Base-by-base conservation (phyloP, 2,329 filamentous ascomycete species). In the Podosphaera xanthii region DNA sequence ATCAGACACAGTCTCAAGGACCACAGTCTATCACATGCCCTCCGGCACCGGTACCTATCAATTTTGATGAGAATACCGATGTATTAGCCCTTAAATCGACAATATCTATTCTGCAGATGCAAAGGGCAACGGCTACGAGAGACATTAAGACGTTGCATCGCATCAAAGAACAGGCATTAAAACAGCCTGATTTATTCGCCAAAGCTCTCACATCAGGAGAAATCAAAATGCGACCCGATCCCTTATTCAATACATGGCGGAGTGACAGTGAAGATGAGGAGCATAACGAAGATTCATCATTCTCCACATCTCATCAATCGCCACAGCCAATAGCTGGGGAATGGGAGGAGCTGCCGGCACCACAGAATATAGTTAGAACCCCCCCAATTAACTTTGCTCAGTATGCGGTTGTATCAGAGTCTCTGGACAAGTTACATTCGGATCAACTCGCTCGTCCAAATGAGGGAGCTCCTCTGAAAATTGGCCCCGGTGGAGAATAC, bases 331-430 rank as follows among this genome's bases (percentile, higher is more conserved):
- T 49, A 33, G 35, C 52, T 64, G 59, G 67, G 31, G 65, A 63
- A 2, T 89, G 89, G 73, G 74, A 79, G 2, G 73, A 72, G 22
- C 78, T 96, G 12, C 90, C 90, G 0, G 78, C 77, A 12, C 81
- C 86, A 5, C 91, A 96, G 70, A 86, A 86, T 64, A 75, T 97
- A 0, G 83, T 94, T 34, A 82, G 90, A 48, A 88, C 84, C 72
- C 91, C 91, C 7, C 85, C 87, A 7, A 83, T 97, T 67, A 95
- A 96, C 73, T 97, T 91, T 91, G 81, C 83, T 10, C 90, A 95
- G 68, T 97, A 97, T 70, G 87, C 87, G 65, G 77, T 96, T n/a
- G 82, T 92, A 2, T 90, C 88, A 56, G 84, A 87, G 61, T 81
- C 87, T 1, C 75, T 96, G 42, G 88, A 96, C 70, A 86, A 82